Base-by-base conservation (phyloP, 2,329 filamentous ascomycete genomes). In the Penicillium freii region DNA sequence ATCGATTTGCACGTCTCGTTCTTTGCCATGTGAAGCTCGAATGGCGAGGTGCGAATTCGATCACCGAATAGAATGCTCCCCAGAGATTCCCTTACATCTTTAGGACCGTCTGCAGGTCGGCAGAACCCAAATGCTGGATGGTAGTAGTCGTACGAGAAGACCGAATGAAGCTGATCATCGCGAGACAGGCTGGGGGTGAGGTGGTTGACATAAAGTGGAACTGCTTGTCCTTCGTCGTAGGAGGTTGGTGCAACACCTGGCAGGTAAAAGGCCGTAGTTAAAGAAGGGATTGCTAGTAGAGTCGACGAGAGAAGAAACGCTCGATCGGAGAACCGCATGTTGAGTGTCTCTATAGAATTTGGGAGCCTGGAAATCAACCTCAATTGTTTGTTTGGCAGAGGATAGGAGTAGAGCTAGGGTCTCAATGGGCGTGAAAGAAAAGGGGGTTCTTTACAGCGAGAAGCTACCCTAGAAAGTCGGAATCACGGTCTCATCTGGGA, bases 51-150 rank as follows among this genome's bases (percentile, higher is more conserved):
- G 78, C 91, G 91, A 78, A 99, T 99, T 56, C 94, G 86, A 77
- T 99, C 94, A 65, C 94, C 94, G 68, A 99, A 99, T 51, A 99
- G 78, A 71, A 99, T 99, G 80, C 93, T 97, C 25, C 94, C 94
- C 62, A 99, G 77, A 63, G 90, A 94, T 78, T 97, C 94, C 40
- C 90, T 87, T 23, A 96, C 86, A 78, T 89, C 84, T 72, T 92
- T 76, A 9, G 92, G 87, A 2, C 91, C 91, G 59, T 82, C 87
- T 55, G 89, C 79, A 2, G 93, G 94, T 66, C 84, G 79, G 76
- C 94, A 99, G 80, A 97, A 96, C 71, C 90, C 87, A 76, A 99
- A 96, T 4, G 84, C 84, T 6, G 87, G 84, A 68, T 94, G 87
- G 74, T 99, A 99, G 81, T 99, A 97, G 77, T 97, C 93, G 81